These are phyloP conservation scores for Allantophomopsis lycopodina DNA, from an alignment of 2,329 filamentous ascomycete species.

Conservation along the genomic window DNA sequence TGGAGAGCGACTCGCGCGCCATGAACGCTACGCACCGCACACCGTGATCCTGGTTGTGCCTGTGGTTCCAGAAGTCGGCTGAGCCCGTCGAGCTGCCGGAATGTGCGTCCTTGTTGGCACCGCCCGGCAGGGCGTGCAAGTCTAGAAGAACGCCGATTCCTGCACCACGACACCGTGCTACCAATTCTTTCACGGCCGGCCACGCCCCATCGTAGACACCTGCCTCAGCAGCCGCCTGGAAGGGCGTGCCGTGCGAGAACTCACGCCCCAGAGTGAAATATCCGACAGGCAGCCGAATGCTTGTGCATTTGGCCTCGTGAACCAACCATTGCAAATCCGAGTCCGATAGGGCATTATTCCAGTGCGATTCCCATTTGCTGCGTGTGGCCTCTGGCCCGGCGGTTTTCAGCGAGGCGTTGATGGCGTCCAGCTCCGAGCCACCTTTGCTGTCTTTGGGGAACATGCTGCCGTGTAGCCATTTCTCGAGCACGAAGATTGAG, in stretches of 20 bases:
- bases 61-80: conserved; percentile 34
- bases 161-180: conserved; percentile 26
- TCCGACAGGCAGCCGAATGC: conserved; percentile 44
- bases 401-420: conserved; percentile 26
- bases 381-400: conserved; percentile 32
- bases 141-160: conserved; percentile 44
- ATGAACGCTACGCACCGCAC: conserved; percentile 34
- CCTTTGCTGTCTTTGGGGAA: conserved; percentile 27
- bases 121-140: conserved; percentile 42
- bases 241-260: conserved; percentile 35
- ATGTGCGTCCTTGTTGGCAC: conserved; percentile 39
- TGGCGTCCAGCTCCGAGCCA: conserved; percentile 35
- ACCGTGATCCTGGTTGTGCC: conserved; percentile 27
- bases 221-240: conserved; percentile 23
- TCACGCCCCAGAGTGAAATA: conserved; percentile 39
- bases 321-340: conserved; percentile 37
- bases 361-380: conserved; percentile 36
- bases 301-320: conserved; percentile 36
- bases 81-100: conserved; percentile 37
- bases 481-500: conserved; percentile 43
- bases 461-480: conserved; percentile 37
- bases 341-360: conserved; percentile 33
- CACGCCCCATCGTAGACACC: conserved; percentile 38
- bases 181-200: conserved; percentile 30
- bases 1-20: conserved; percentile 24